Evolutionary conservation across 257 asterid species (phyloP).

Genomic region (Paulownia fortunei): DNA sequence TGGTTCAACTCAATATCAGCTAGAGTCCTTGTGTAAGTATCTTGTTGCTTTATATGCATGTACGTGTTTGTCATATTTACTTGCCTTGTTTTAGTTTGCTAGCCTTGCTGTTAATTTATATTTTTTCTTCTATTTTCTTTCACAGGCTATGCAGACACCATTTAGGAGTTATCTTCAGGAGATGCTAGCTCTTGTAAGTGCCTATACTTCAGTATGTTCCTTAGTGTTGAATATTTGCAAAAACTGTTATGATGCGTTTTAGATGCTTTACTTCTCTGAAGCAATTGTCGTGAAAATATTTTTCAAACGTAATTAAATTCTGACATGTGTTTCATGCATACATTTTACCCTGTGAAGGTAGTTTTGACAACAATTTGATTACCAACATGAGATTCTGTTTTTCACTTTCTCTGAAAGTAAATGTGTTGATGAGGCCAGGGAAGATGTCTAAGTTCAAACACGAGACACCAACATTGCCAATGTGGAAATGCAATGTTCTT

Average conservation of each 20-base stretch:
- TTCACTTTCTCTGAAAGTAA: background rate
- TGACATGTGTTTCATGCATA: constrained; percentile 2
- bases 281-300: background rate
- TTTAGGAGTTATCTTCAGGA: constrained; percentile 87
- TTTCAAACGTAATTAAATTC: background rate
- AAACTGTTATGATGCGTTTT: background rate
- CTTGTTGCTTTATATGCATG: background rate
- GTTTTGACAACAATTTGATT: background rate
- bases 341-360: background rate
- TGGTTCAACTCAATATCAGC: background rate
- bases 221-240: background rate
- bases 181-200: constrained; percentile 86
- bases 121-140: constrained; percentile 14
- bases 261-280: background rate
- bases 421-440: constrained; percentile 7
- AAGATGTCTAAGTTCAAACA: background rate
- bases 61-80: background rate
- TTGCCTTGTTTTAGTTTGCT: constrained; percentile 4
- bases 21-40: background rate
- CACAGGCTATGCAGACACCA: constrained; percentile 94
- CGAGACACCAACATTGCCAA: background rate
- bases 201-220: background rate
- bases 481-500: background rate
- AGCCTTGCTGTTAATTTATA: background rate
- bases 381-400: background rate